phyloP scores from a whole-genome alignment of 306 rosid species.

The Vigna radiata region DNA sequence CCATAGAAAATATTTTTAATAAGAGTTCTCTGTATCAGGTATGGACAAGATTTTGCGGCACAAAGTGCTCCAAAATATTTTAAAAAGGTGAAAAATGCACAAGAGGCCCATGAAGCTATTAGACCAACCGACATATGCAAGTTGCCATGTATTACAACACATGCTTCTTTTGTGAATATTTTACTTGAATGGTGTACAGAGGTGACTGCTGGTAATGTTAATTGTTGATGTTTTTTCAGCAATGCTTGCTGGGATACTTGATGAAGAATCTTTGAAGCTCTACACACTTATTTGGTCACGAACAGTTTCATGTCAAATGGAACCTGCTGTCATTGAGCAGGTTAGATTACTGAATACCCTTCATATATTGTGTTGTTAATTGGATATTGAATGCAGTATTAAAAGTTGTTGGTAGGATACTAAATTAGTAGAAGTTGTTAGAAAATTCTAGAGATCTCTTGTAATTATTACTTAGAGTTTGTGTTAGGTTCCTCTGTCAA shows the following conservation, averaged over 20 bases:
- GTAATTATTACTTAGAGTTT: too few relatives aligned
- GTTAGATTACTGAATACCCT: conserved; percentile 50
- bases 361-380: background rate
- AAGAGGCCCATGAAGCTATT: conserved; percentile 99
- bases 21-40: conserved; percentile 62
- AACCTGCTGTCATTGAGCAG: conserved; percentile 77
- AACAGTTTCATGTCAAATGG: conserved; percentile 96
- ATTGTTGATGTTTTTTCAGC: conserved; percentile 62
- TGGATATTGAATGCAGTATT: too few relatives aligned
- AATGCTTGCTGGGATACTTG: conserved; percentile 68
- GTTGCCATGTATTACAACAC: conserved; percentile 73
- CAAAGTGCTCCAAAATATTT: conserved; percentile 69
- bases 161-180: conserved; percentile 37
- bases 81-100: conserved; percentile 98
- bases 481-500: too few relatives aligned
- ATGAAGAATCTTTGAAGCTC: conserved; percentile 81
- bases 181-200: conserved; percentile 43
- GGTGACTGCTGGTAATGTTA: conserved; percentile 35
- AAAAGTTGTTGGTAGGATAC: too few relatives aligned
- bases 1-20: conserved; percentile 7
- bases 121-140: conserved; percentile 88
- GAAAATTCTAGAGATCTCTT: too few relatives aligned
- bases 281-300: conserved; percentile 93
- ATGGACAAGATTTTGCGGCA: conserved; percentile 74
- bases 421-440: too few relatives aligned